phyloP scores from a whole-genome alignment of 2,329 filamentous ascomycete genomes.

The Arachnopeziza araneosa region DNA sequence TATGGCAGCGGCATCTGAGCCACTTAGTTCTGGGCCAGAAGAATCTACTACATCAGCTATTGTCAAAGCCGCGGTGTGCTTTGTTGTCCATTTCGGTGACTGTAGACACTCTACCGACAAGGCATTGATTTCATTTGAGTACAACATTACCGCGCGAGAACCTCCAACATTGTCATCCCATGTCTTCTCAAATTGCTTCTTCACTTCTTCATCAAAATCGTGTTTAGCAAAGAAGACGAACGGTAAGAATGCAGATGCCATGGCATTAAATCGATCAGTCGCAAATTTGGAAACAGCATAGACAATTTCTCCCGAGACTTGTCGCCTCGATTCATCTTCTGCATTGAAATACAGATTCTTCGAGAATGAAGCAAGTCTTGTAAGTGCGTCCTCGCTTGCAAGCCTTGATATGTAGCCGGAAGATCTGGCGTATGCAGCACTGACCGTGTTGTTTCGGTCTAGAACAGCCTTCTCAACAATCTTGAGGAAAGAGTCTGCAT shows the following conservation, averaged over 20 bases:
- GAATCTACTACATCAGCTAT: conserved; percentile 68
- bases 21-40: conserved; percentile 57
- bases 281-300: conserved; percentile 80
- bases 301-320: conserved; percentile 77
- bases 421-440: conserved; percentile 78
- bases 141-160: conserved; percentile 72
- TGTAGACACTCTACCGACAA: conserved; percentile 65
- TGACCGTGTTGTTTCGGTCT: conserved; percentile 91
- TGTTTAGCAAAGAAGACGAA: conserved; percentile 86
- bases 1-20: conserved; percentile 54
- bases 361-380: conserved; percentile 46
- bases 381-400: conserved; percentile 43
- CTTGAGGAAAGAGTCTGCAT: conserved; percentile 70
- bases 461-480: conserved; percentile 75
- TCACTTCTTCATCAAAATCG: conserved; percentile 75
- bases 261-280: conserved; percentile 76
- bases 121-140: conserved; percentile 73
- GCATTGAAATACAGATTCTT: conserved; percentile 73
- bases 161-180: conserved; percentile 92
- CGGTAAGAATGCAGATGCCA: conserved; percentile 71
- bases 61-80: conserved; percentile 79
- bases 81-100: conserved; percentile 81
- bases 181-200: conserved; percentile 73
- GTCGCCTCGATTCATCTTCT: conserved; percentile 69
- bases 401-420: conserved; percentile 76